Percentiles rank a stretch among this genome's conserved stretches.
These are phyloP conservation scores for Arthroderma uncinatum DNA, from an alignment of 2,329 filamentous ascomycete genomes.

Conservation along the genomic window DNA sequence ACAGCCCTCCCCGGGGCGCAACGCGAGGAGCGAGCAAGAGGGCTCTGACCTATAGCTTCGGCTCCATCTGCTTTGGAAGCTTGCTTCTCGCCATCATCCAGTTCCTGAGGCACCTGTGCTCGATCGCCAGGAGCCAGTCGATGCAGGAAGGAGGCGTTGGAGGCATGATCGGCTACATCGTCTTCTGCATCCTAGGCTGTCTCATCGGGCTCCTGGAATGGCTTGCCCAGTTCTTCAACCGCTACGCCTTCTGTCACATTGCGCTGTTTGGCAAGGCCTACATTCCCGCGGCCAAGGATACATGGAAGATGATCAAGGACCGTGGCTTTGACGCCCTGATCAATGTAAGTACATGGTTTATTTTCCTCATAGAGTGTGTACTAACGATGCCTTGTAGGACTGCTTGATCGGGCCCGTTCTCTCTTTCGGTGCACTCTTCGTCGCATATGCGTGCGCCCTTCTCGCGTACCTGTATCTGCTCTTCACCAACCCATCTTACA, in stretches of 20 bases:
- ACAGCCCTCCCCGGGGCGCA: constrained; percentile 56
- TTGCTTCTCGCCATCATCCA: constrained; percentile 80
- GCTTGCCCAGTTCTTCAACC: constrained; percentile 79
- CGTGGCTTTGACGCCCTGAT: constrained; percentile 82
- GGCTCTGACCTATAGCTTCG: constrained; percentile 81
- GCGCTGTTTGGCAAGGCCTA: constrained; percentile 87
- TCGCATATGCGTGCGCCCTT: constrained; percentile 70
- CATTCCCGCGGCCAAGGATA: constrained; percentile 74
- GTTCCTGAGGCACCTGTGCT: constrained; percentile 68
- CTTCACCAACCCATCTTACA: constrained; percentile 72
- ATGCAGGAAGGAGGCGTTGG: background rate
- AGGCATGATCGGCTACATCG: constrained; percentile 52
- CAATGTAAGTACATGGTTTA: constrained; percentile 37
- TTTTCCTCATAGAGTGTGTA: background rate
- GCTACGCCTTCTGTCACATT: constrained; percentile 87
- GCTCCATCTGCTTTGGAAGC: constrained; percentile 78
- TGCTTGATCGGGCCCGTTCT: constrained; percentile 65
- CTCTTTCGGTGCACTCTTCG: constrained; percentile 68
- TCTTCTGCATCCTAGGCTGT: constrained; percentile 67
- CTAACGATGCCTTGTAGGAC: constrained; percentile 34
- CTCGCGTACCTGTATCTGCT: constrained; percentile 78
- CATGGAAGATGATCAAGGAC: constrained; percentile 83
- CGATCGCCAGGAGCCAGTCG: constrained; percentile 35
- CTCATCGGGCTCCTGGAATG: constrained; percentile 69
- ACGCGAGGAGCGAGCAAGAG: constrained; percentile 76